phyloP scores from a whole-genome alignment of 768 basidiomycete genomes.

The Leccinum arenicola region DNA sequence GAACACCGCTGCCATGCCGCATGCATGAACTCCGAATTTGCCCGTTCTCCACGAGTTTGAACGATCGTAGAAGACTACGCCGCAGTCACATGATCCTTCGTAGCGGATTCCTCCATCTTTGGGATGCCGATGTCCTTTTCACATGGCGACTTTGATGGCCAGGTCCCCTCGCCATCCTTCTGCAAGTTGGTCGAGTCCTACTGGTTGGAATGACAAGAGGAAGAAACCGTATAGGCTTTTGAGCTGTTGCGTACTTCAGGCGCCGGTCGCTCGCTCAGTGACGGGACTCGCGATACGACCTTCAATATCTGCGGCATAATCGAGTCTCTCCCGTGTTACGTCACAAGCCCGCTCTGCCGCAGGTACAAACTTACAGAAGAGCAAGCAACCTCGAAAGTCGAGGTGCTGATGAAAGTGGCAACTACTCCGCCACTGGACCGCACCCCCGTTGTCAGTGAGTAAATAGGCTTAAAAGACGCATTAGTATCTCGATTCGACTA shows the following conservation, averaged over 20 bases:
- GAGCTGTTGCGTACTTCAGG: background rate
- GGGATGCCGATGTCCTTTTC: background rate
- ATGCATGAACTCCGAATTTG: background rate
- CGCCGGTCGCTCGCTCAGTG: no score
- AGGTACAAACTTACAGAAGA: background rate
- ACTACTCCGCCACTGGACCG: background rate
- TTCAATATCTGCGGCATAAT: background rate
- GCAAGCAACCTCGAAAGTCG: no score
- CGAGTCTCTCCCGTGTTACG: background rate
- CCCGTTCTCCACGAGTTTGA: background rate
- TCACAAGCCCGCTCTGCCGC: background rate
- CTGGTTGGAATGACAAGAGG: background rate
- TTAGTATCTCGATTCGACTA: background rate
- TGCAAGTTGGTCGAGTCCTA: background rate
- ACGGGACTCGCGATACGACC: no score
- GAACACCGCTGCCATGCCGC: background rate
- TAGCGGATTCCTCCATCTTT: background rate
- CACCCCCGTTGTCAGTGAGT: background rate
- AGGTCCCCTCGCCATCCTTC: no score
- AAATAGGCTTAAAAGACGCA: background rate
- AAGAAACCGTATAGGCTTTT: background rate
- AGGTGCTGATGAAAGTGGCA: background rate
- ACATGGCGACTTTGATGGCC: background rate
- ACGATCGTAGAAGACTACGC: constrained; percentile 2
- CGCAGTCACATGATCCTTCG: no score